Conservation (phyloP, 2,329 filamentous ascomycete genomes). For the Didymella sp. region DNA sequence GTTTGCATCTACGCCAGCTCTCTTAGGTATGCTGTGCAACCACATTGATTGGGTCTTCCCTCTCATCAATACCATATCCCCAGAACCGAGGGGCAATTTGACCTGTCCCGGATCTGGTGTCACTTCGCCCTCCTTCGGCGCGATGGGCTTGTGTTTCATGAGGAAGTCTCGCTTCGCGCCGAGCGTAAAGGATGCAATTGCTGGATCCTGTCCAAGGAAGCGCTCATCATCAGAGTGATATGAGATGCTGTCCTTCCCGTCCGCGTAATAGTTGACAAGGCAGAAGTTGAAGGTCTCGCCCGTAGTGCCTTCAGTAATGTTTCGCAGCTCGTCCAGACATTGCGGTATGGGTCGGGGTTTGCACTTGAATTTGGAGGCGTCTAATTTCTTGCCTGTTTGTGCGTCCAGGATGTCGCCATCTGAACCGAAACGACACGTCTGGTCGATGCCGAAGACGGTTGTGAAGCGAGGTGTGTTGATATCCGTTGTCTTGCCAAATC, state of each 20-base stretch:
- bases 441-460: slow-evolving; percentile 67
- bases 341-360: slow-evolving; percentile 73
- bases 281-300: slow-evolving; percentile 77
- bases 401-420: slow-evolving; percentile 52
- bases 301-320: slow-evolving; percentile 69
- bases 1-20: slow-evolving; percentile 67
- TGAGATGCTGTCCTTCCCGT: slow-evolving; percentile 76
- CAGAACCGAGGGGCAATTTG: slow-evolving; percentile 66
- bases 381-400: slow-evolving; percentile 50
- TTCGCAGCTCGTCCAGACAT: slow-evolving; percentile 70
- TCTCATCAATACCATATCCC: slow-evolving; percentile 82
- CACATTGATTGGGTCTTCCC: slow-evolving; percentile 75
- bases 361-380: slow-evolving; percentile 62
- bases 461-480: slow-evolving; percentile 69
- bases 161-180: slow-evolving; percentile 77
- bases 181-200: slow-evolving; percentile 77
- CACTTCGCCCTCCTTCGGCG: slow-evolving; percentile 44
- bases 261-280: slow-evolving; percentile 84
- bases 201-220: slow-evolving; percentile 72
- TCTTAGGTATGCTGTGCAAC: slow-evolving; percentile 80
- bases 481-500: slow-evolving; percentile 66
- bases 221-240: slow-evolving; percentile 83
- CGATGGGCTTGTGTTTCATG: slow-evolving; percentile 75
- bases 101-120: slow-evolving; percentile 52
- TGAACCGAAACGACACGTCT: slow-evolving; percentile 65